Base-by-base conservation (phyloP, 441 rosid genomes). In the Melastoma candidum region DNA sequence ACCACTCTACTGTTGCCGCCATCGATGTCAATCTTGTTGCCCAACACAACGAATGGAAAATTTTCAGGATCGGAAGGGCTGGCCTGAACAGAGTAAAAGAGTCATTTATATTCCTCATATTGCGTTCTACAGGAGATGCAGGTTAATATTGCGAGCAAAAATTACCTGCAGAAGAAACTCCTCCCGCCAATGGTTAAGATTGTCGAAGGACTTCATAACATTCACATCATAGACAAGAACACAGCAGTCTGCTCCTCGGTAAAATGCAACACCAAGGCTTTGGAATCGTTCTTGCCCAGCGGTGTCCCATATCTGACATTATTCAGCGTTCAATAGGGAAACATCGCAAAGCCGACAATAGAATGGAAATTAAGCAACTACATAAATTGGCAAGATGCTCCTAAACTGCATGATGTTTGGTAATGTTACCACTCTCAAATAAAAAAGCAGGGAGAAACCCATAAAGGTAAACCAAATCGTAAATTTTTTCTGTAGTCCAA, bases 191-290 rank as follows among this genome's bases (percentile, higher is more conserved):
- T 62, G 66, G 54, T 62, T 62, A 48, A 62, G 66, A 50, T 62
- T 62, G 26, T 62, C 66, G 0, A 62, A 62, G 4, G 66, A 62
- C 49, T 62, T 62, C 59, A 54, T 54, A 12, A 62, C 60, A 11
- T 62, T 62, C 49, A 62, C 66, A 54, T 62, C 66, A 62, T 62
- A 48, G 14, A 62, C 66, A 54, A 62, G 66, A 43, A 62, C 66
- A 44, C 66, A 62, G 48, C 66, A 62, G 49, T 62, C 66, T 25
- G 66, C 66, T 48, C 66, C 66, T 17, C 66, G 66, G 49, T 62
- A 62, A 49, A 62, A 62, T 2, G 66, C 66, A 62, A 62, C 66
- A 9, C 66, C 66, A 1, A 62, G 66, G 43, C 66, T 62, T 53
- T 62, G 66, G 54, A 62, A 62, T 54, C 66, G 51, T 55, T 62